Evolutionary conservation across 2,329 filamentous ascomycete genomes (phyloP), one percentile per base, ranked within the genome.

Genomic region (Cylindrodendrum hubeiense): DNA sequence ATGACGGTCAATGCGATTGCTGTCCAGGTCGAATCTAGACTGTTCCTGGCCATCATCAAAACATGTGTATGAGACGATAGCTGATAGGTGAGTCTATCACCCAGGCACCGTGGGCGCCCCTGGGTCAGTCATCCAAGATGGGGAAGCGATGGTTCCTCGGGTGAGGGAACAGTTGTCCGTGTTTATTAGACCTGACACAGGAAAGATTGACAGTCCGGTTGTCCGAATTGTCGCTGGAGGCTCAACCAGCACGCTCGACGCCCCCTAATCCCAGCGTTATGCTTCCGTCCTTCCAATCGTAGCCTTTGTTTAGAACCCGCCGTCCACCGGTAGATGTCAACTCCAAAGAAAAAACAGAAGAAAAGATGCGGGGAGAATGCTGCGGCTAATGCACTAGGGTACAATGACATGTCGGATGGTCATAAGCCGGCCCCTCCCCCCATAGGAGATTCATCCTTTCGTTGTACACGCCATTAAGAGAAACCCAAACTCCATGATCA

Each of bases 401-500:
- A 77, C 74, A 76, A 73, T 70, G 72, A 68, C 69, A 70, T 66
- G 61, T 67, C 59, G 63, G 58, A 61, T 65, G 49, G 66, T 68
- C 67, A 70, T 71, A 69, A 62, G 64, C 67, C 59, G 58, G 65
- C 57, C 56, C 68, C 60, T 67, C 64, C 61, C 54, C 47, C 34
- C 41, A 50, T 56, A 52, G 52, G 53, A 69, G 63, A 56, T 62
- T 60, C 58, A 65, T 71, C 66, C 67, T 60, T 69, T 71, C 70
- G 63, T 67, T 61, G 63, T 69, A 74, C 64, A 74, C 67, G 66
- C 71, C 69, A 67, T n/a, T 65, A 59, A 60, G 46, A 65, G 63
- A 72, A 74, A 61, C 73, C 66, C 60, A 58, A 75, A 75, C 71
- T 74, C 75, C 73, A 60, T 75, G 65, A 71, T 77, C 76, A 78